Evolutionary conservation across 495 filamentous ascomycete genomes (phyloP), one percentile per base, ranked within the genome.

Genomic region (Xylaria bambusicola): DNA sequence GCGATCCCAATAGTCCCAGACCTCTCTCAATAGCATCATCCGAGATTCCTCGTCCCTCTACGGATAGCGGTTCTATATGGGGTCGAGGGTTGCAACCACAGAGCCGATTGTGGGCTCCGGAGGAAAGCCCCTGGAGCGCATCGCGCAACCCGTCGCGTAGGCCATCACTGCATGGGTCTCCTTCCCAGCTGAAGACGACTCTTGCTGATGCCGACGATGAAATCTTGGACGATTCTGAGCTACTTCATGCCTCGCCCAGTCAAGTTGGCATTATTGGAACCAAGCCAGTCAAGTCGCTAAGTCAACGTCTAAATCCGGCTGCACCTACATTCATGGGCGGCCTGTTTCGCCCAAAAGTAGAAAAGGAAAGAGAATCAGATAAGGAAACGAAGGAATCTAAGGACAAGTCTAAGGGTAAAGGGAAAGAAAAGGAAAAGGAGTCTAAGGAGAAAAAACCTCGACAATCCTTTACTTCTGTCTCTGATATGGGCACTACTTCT

Each of bases 1-100:
- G 87, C 17, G 84, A 86, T 47, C 82, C 86, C 13, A 78, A 87
- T 50, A 91, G 89, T 35, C 88, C 89, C 2, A 78, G 91, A 24
- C 90, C 91, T 23, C 82, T 87, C 2, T 93, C 91, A 13, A 90
- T 89, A 26, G 87, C 89, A 7, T 93, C 90, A 0, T 86, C 86
- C 50, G 91, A 94, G 51, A 79, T 93, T 45, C 88, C 89, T 1
- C 82, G 89, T 56, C 91, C 91, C 0, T 93, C 91, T 2, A 91
- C 87, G 8, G 91, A 94, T 45, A 89, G 86, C 26, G 83, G 70
- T 13, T 77, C 74, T 29, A 80, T 81, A 44, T 81, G 78, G 78
- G 71, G 69, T n/a, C 72, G 72, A 2, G 69, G 62, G 1, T 12
- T 60, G 41, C 66, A 45, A 23, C 66, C 74, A 23, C 66, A 65